Evolutionary conservation across 495 filamentous ascomycete species (phyloP).

Genomic region (Neurospora sp.): DNA sequence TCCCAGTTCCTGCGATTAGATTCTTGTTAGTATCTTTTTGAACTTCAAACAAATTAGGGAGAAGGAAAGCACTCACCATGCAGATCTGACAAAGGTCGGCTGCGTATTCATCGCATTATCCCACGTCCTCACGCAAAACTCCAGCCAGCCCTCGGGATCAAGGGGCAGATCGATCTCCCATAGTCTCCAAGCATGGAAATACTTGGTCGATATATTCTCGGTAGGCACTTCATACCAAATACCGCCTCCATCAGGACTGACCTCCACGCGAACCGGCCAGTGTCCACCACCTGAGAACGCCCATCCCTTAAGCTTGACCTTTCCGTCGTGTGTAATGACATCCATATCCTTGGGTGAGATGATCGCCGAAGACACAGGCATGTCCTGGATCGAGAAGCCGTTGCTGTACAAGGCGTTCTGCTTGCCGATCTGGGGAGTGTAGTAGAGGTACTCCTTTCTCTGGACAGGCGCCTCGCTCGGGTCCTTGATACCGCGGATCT

Average conservation of each 20-base stretch:
- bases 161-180: slow-evolving; percentile 45
- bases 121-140: slow-evolving; percentile 47
- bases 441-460: slow-evolving; percentile 49
- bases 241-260: slow-evolving; percentile 46
- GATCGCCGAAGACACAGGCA: slow-evolving; percentile 52
- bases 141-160: slow-evolving; percentile 50
- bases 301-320: slow-evolving; percentile 44
- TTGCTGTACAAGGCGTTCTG: slow-evolving; percentile 44
- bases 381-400: slow-evolving; percentile 53
- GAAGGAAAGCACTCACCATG: slow-evolving; percentile 16
- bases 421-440: slow-evolving; percentile 48
- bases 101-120: slow-evolving; percentile 47
- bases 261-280: slow-evolving; percentile 49
- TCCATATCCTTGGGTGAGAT: slow-evolving; percentile 44
- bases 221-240: slow-evolving; percentile 44
- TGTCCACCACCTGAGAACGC: slow-evolving; percentile 50
- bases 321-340: slow-evolving; percentile 44
- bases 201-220: slow-evolving; percentile 42
- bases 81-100: slow-evolving; percentile 19
- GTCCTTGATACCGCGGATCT: slow-evolving; percentile 38
- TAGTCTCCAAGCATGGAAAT: slow-evolving; percentile 43
- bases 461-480: slow-evolving; percentile 35
- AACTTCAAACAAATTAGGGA: background rate
- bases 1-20: slow-evolving; percentile 41
- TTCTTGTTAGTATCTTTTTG: background rate